phyloP scores from a whole-genome alignment of 1,284 basidiomycete genomes.

The Abortiporus biennis region DNA sequence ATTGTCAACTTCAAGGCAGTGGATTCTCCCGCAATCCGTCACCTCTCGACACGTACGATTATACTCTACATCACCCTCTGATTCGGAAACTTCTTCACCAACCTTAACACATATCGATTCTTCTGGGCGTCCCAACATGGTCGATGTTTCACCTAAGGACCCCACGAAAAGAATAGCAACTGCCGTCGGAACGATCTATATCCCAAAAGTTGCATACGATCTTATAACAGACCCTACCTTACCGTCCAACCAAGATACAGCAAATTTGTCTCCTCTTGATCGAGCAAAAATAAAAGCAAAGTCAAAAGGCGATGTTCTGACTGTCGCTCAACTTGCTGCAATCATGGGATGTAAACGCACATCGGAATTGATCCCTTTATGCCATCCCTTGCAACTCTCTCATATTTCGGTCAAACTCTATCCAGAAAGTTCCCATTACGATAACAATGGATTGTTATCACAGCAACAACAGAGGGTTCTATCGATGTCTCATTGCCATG shows the following conservation, averaged over 20 bases:
- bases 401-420: slow-evolving; percentile 61
- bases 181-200: slow-evolving; percentile 73
- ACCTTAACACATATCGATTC: slow-evolving; percentile 67
- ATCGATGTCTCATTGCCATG: slow-evolving; percentile 12
- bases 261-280: slow-evolving; percentile 10
- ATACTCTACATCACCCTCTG: not conserved
- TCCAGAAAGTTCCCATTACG: slow-evolving; percentile 28
- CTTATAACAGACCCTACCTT: slow-evolving; percentile 40
- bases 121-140: slow-evolving; percentile 70
- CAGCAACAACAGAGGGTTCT: not conserved
- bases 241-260: slow-evolving; percentile 19
- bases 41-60: too few species aligned
- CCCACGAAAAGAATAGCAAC: slow-evolving; percentile 66
- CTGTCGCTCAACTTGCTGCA: slow-evolving; percentile 76
- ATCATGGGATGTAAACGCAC: slow-evolving; percentile 87
- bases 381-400: slow-evolving; percentile 73
- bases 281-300: slow-evolving; percentile 42
- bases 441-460: slow-evolving; percentile 1
- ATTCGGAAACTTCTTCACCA: not conserved
- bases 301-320: slow-evolving; percentile 72
- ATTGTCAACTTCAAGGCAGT: too few species aligned
- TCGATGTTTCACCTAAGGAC: slow-evolving; percentile 66
- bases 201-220: slow-evolving; percentile 59
- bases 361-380: slow-evolving; percentile 77
- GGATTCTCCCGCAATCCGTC: too few species aligned